phyloP scores from a whole-genome alignment of 441 rosid genomes.

The Rhodomyrtus psidioides region DNA sequence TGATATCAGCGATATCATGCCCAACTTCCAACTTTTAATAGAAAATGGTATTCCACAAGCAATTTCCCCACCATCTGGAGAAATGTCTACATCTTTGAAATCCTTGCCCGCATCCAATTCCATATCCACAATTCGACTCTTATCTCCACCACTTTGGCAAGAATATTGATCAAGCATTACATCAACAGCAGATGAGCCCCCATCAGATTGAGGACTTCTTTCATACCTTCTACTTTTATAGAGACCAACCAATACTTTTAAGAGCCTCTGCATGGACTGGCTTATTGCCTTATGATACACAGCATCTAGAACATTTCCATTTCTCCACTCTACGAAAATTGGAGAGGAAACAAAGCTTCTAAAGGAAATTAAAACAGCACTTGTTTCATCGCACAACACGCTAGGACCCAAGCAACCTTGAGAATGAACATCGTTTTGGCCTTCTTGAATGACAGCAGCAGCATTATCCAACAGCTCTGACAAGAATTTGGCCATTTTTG shows the following conservation, averaged over 20 bases:
- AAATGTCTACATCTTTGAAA: constrained; percentile 46
- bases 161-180: constrained; percentile 23
- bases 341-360: constrained; percentile 58
- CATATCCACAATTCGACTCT: constrained; percentile 70
- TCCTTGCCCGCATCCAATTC: constrained; percentile 76
- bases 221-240: constrained; percentile 43
- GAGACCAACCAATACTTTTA: constrained; percentile 47
- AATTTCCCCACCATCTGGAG: constrained; percentile 42
- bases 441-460: constrained; percentile 33
- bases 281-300: constrained; percentile 29
- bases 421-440: constrained; percentile 34
- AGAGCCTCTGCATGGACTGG: constrained; percentile 59
- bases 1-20: constrained; percentile 71
- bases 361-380: constrained; percentile 50
- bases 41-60: constrained; percentile 39
- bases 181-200: constrained; percentile 29
- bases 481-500: constrained; percentile 47
- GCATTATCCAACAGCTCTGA: constrained; percentile 56
- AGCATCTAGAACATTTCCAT: constrained; percentile 29
- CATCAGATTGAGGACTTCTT: constrained; percentile 32
- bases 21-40: constrained; percentile 65
- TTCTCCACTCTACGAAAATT: constrained; percentile 37
- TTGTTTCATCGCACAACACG: constrained; percentile 34
- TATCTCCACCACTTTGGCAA: constrained; percentile 12
- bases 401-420: constrained; percentile 42